Percentiles rank a stretch among this genome's conserved stretches.
Evolutionary conservation across 768 basidiomycete genomes (phyloP).

Genomic region (Pisolithus microcarpus): DNA sequence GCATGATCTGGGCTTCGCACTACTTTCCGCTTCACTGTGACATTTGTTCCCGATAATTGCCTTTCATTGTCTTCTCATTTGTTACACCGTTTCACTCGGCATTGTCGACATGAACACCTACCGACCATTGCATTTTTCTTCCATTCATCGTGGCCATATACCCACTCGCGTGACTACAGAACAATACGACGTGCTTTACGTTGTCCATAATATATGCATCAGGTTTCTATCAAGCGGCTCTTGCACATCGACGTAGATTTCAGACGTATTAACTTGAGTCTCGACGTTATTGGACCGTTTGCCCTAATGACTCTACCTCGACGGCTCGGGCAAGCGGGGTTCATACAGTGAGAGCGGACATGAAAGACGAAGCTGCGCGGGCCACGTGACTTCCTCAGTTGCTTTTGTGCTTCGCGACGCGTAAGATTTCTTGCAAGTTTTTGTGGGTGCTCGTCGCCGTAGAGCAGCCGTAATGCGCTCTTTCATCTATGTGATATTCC

Average conservation of each 20-base stretch:
- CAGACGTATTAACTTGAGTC: too few species aligned
- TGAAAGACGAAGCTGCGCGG: too few species aligned
- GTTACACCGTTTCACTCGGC: slow-evolving; percentile 11
- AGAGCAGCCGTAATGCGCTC: slow-evolving; percentile 20
- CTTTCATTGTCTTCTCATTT: slow-evolving; percentile 4
- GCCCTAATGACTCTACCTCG: too few species aligned
- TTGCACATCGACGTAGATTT: not conserved
- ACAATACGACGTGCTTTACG: slow-evolving; percentile 21
- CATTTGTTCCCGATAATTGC: slow-evolving; percentile 3
- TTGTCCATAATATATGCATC: slow-evolving; percentile 27
- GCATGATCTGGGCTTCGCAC: slow-evolving; percentile 7
- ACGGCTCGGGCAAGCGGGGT: too few species aligned
- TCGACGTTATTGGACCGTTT: not conserved
- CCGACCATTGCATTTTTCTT: slow-evolving; percentile 12
- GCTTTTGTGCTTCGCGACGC: not conserved
- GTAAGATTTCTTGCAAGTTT: not conserved
- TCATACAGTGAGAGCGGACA: too few species aligned
- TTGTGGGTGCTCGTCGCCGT: not conserved
- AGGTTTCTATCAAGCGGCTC: not conserved
- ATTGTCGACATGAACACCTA: slow-evolving; percentile 21
- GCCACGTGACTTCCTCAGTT: not conserved
- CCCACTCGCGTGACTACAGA: slow-evolving; percentile 24
- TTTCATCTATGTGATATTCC: slow-evolving; percentile 35
- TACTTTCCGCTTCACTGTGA: slow-evolving; percentile 4
- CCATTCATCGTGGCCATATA: slow-evolving; percentile 15